Conservation (phyloP, 2,329 filamentous ascomycete genomes). For the Penicillium polonicum region DNA sequence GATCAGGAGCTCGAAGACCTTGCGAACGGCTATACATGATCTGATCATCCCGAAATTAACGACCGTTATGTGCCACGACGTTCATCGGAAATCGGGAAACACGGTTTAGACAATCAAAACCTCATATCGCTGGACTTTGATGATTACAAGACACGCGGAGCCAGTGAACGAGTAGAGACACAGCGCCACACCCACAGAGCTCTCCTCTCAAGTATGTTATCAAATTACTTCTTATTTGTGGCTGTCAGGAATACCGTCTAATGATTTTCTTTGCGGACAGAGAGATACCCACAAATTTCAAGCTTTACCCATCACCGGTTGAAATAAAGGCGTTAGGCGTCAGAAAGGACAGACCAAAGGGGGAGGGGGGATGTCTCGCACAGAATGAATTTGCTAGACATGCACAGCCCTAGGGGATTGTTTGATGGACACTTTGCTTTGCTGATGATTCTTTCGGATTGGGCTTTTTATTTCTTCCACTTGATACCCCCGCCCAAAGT, state of each 20-base stretch:
- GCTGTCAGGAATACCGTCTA: neutral
- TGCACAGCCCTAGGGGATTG: neutral
- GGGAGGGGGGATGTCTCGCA: neutral
- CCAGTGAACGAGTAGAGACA: neutral
- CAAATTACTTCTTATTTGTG: neutral
- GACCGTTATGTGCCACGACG: neutral
- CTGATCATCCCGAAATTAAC: neutral
- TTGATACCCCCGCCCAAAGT: neutral
- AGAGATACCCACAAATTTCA: neutral
- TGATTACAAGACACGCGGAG: neutral
- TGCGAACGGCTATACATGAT: constrained; percentile 1
- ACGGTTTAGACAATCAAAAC: neutral
- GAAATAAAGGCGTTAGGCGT: neutral
- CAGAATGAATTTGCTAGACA: neutral
- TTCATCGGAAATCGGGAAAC: neutral
- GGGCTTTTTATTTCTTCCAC: neutral
- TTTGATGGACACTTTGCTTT: neutral
- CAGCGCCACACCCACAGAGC: neutral
- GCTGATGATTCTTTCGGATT: neutral
- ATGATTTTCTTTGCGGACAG: neutral
- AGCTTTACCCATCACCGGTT: neutral
- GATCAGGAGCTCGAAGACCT: constrained; percentile 11
- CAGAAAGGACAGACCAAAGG: neutral
- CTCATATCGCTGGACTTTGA: neutral
- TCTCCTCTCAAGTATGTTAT: neutral